phyloP scores from a whole-genome alignment of 1,284 basidiomycete species.

The Sutorius eximius region DNA sequence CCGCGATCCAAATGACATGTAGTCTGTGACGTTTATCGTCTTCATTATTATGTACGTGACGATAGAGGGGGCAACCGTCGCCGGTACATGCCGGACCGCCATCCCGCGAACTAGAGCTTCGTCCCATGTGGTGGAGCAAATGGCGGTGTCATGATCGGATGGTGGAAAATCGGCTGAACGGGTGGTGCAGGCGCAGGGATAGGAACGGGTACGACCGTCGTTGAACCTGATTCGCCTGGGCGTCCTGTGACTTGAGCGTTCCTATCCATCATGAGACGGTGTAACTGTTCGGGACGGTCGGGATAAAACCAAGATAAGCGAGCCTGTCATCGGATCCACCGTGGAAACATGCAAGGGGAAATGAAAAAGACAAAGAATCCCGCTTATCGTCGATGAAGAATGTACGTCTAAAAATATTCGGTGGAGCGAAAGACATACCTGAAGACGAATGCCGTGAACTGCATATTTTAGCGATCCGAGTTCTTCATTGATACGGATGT shows the following conservation, averaged over 20 bases:
- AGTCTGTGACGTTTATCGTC: constrained; percentile 1
- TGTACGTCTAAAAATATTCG: not conserved
- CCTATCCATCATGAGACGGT: constrained; percentile 67
- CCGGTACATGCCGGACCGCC: not conserved
- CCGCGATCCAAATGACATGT: constrained; percentile 8
- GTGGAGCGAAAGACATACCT: constrained; percentile 45
- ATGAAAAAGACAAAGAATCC: constrained; percentile 7
- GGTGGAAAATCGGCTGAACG: constrained; percentile 25
- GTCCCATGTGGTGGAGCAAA: constrained; percentile 34
- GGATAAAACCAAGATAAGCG: constrained; percentile 21
- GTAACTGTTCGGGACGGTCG: constrained; percentile 39
- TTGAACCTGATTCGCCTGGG: constrained; percentile 19
- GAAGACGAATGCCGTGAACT: constrained; percentile 79
- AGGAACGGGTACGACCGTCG: constrained; percentile 20
- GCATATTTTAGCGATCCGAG: constrained; percentile 70
- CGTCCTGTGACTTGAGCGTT: constrained; percentile 55
- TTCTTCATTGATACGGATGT: constrained; percentile 73
- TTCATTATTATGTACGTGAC: constrained; percentile 24
- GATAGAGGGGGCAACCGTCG: constrained; percentile 1
- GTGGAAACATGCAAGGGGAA: constrained; percentile 1
- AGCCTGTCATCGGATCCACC: constrained; percentile 11
- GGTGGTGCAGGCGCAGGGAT: constrained; percentile 24
- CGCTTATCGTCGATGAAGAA: constrained; percentile 2
- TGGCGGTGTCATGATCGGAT: constrained; percentile 35
- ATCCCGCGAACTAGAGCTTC: constrained; percentile 23